Evolutionary conservation across 805 yeast genomes (phyloP).

Genomic region (Lachancea mirantina): DNA sequence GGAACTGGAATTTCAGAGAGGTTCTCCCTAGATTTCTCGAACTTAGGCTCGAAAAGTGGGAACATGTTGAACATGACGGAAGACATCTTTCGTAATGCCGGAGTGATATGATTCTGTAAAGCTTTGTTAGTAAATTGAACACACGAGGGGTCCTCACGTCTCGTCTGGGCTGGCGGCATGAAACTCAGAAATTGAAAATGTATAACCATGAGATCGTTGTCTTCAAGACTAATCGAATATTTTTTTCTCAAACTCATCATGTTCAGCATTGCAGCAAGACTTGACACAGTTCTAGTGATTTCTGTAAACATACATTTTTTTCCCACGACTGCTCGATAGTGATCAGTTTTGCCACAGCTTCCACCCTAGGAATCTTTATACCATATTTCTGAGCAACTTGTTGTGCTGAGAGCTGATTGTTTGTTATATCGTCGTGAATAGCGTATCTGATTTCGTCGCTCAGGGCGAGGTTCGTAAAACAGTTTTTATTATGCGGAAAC

Average conservation of each 20-base stretch:
- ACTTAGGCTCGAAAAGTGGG: slow-evolving; percentile 53
- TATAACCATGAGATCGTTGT: slow-evolving; percentile 28
- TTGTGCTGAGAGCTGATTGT: slow-evolving; percentile 52
- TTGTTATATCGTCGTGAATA: slow-evolving; percentile 50
- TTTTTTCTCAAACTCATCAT: slow-evolving; percentile 42
- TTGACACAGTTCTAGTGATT: not conserved
- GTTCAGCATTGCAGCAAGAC: not conserved
- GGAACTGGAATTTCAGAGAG: slow-evolving; percentile 94
- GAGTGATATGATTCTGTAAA: slow-evolving; percentile 39
- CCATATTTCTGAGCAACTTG: slow-evolving; percentile 74
- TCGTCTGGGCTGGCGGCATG: not conserved
- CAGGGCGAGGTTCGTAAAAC: slow-evolving; percentile 59
- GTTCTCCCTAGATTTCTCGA: slow-evolving; percentile 45
- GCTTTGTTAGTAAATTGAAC: slow-evolving; percentile 32
- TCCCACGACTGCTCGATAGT: slow-evolving; percentile 58
- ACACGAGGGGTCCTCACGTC: slow-evolving; percentile 1
- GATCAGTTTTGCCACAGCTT: slow-evolving; percentile 71
- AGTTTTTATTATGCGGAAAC: slow-evolving; percentile 68
- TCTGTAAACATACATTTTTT: slow-evolving; percentile 44
- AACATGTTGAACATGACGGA: slow-evolving; percentile 68
- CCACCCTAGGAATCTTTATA: slow-evolving; percentile 76
- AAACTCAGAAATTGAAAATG: not conserved
- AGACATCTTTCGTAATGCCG: slow-evolving; percentile 55
- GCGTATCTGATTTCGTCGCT: slow-evolving; percentile 50
- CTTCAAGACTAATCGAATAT: slow-evolving; percentile 74